Evolutionary conservation across 2,329 filamentous ascomycete species (phyloP), one percentile per base, ranked within the genome.

Genomic region (Scedosporium boydii): DNA sequence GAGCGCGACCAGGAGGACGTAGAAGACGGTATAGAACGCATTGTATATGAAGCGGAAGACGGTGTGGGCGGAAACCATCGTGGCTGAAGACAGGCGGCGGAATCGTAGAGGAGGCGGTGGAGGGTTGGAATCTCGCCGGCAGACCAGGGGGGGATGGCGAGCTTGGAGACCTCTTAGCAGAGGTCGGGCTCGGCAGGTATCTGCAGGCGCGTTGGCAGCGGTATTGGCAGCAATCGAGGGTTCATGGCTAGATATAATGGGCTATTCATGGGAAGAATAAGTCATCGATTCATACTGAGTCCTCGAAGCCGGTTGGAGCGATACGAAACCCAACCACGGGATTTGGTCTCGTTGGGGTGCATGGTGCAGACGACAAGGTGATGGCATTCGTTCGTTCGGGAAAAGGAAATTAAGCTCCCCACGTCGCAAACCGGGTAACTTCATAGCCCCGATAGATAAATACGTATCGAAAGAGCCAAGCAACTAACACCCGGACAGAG

Each of bases 31-130:
- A 75, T 96, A 98, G 67, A 88, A 82, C 58, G 85, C 85, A 71
- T 83, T 87, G 78, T 96, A 96, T 77, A 93, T 85, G 74, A 96
- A 86, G 72, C 87, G 86, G 74, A 90, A 91, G 70, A 93, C 76
- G 65, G 86, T 79, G 67, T 77, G 76, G 57, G 75, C 69, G 61
- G 75, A 72, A 65, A 75, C 78, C 66, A 69, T 72, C 63, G 68
- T 57, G 44, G 64, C 62, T 61, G 62, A 61, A 46, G 34, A 38
- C 34, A 59, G 51, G 21, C 44, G 63, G 58, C 60, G 27, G 59
- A n/a, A 6, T 66, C 56, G 67, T 64, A 68, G 67, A 69, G 41
- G 29, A 12, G 14, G 14, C 51, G 38, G 23, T 51, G 42, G 27
- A 42, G n/a, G 7, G 6, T 27, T 42, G 42, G n/a, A 44, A 46